phyloP scores from a whole-genome alignment of 2,329 filamentous ascomycete species.

The Aschersonia sp. region DNA sequence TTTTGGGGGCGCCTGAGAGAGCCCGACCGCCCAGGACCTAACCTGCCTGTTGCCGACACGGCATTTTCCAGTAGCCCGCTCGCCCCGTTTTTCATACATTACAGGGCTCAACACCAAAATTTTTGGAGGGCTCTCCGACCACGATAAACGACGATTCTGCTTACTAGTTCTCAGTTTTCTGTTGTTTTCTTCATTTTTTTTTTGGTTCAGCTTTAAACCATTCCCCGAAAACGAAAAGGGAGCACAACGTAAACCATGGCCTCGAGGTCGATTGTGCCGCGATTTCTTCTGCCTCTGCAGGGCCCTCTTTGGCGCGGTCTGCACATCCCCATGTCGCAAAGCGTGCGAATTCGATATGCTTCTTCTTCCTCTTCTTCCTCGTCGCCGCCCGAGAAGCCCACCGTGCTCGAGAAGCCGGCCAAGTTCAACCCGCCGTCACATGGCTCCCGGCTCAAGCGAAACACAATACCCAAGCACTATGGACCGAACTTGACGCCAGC shows the following conservation, averaged over 20 bases:
- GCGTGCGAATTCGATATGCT: slow-evolving; percentile 19
- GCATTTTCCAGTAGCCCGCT: no score
- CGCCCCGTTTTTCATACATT: no score
- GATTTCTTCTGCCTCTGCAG: slow-evolving; percentile 52
- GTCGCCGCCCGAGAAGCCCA: slow-evolving; percentile 32
- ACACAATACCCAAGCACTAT: slow-evolving; percentile 49
- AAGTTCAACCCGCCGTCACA: slow-evolving; percentile 91
- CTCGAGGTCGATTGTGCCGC: slow-evolving; percentile 41
- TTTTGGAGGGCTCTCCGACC: no score
- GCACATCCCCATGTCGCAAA: slow-evolving; percentile 19
- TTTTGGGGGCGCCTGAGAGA: background rate
- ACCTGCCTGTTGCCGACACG: no score
- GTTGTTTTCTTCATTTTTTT: background rate
- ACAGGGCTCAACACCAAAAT: no score
- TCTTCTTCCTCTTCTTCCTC: slow-evolving; percentile 13
- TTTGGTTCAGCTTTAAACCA: no score
- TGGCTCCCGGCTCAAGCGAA: slow-evolving; percentile 48
- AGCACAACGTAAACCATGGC: slow-evolving; percentile 18
- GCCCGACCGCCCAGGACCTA: no score
- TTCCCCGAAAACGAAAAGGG: background rate
- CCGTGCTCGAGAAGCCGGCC: slow-evolving; percentile 71
- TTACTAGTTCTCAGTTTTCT: no score
- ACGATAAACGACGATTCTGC: no score
- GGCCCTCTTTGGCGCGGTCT: slow-evolving; percentile 38
- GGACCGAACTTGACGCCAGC: slow-evolving; percentile 54